Evolutionary conservation across 1,139 yeast species (phyloP).

Genomic region (Suhomyces maxii): DNA sequence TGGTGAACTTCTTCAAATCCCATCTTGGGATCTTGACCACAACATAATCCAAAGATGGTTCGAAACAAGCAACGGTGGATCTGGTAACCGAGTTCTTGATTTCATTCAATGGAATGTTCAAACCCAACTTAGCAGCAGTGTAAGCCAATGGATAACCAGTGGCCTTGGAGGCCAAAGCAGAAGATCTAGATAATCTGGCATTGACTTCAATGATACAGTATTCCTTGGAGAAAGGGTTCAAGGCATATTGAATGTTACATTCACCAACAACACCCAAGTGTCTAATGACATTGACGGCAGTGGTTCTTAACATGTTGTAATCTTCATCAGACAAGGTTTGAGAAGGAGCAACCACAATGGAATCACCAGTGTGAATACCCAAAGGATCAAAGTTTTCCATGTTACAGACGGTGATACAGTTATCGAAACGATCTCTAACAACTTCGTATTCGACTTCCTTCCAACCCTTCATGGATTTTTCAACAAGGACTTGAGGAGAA

Average conservation of each 20-base stretch:
- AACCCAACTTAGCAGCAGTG: slow-evolving; percentile 96
- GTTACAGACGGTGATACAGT: slow-evolving; percentile 98
- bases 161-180: slow-evolving; percentile 98
- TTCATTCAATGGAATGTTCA: slow-evolving; percentile 89
- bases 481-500: slow-evolving; percentile 94
- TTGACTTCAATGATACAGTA: slow-evolving; percentile 97
- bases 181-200: slow-evolving; percentile 96
- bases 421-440: slow-evolving; percentile 95
- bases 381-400: slow-evolving; percentile 99
- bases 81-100: slow-evolving; percentile 92
- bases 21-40: slow-evolving; percentile 99
- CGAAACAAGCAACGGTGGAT: slow-evolving; percentile 95
- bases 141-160: slow-evolving; percentile 98
- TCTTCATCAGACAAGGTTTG: slow-evolving; percentile 97
- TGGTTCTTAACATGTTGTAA: slow-evolving; percentile 95
- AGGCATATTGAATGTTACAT: slow-evolving; percentile 97
- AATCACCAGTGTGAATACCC: slow-evolving; percentile 99
- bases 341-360: slow-evolving; percentile 98
- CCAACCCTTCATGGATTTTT: slow-evolving; percentile 98
- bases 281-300: slow-evolving; percentile 96
- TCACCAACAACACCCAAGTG: slow-evolving; percentile 99
- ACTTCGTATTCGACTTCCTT: slow-evolving; percentile 98
- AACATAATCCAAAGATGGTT: slow-evolving; percentile 95
- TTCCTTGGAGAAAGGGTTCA: slow-evolving; percentile 91
- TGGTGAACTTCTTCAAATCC: slow-evolving; percentile 95